Evolutionary conservation across 208 protist species (phyloP).

Genomic region (Leishmania lainsoni): DNA sequence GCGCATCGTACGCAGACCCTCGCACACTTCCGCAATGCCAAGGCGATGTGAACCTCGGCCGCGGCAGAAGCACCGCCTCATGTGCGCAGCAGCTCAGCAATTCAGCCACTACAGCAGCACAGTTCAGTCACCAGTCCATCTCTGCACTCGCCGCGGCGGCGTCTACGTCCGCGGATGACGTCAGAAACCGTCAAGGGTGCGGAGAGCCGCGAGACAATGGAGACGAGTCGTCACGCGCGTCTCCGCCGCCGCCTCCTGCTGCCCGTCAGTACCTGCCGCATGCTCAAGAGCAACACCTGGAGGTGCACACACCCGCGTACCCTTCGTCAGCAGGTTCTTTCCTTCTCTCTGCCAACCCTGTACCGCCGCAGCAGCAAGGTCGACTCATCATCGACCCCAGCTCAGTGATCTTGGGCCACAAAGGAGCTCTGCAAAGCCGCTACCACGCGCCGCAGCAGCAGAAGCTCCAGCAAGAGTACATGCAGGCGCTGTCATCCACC

Average conservation of each 20-base stretch:
- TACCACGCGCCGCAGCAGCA: neutral
- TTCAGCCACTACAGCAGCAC: neutral
- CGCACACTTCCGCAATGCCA: neutral
- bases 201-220: slow-evolving; percentile 1
- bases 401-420: neutral
- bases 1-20: neutral
- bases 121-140: neutral
- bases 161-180: neutral
- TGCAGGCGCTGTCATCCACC: neutral
- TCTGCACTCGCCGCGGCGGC: neutral
- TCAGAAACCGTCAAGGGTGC: neutral
- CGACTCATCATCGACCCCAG: slow-evolving; percentile 1
- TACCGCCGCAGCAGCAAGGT: neutral
- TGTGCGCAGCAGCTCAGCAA: neutral
- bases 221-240: neutral
- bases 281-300: neutral
- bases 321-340: neutral
- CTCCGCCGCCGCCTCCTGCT: neutral
- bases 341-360: neutral
- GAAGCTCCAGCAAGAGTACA: neutral
- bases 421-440: slow-evolving; percentile 1
- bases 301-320: neutral
- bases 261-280: neutral
- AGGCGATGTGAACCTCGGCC: neutral
- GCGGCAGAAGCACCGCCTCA: neutral